Evolutionary conservation across 352 stramenopile genomes (phyloP), one percentile per base, ranked within the genome.

Genomic region (Paralagenidium karlingii): DNA sequence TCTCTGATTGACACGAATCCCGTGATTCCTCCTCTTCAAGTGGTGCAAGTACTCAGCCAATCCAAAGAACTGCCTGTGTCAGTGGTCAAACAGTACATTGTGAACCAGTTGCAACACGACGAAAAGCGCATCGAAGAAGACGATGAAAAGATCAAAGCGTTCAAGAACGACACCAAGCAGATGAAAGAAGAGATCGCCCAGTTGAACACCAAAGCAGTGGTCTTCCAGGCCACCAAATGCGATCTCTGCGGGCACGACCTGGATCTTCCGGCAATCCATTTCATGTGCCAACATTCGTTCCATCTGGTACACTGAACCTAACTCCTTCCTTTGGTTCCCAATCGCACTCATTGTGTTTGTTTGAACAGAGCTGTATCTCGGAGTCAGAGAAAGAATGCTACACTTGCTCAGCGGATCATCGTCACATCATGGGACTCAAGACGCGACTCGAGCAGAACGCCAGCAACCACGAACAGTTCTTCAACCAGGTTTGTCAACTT

Each of bases 381-480:
- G 82, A 91, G 61, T 87, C 75, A 22, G 80, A 94, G 32, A 69
- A 76, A 31, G 78, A 94, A 48, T 94, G 80, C 51, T 86, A 90
- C 47, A 84, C 77, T 45, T 94, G 80, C 47, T 86, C 78, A 24
- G 71, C 88, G 50, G 68, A 92, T 43, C 77, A 91, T 42, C 74
- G 77, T 31, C 74, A 86, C 49, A 82, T 90, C 42, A 54, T 90
- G 39, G 73, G 74, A 9, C 57, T 94, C 15, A 87, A 94, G 49
- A 85, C 78, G 39, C 77, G 88, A 46, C 63, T 92, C 5, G 73
- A 91, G 38, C 70, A 88, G 47, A 91, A 90, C 40, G 78, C 82
- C 16, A 64, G 68, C 16, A 92, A 95, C 49, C 82, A 96, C 58
- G 84, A 96, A 43, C 75, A 94, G 60, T 96, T 96, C 43, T 96